Conservation (phyloP, 148 eudicot species). For the Tetragonia tetragonoides region DNA sequence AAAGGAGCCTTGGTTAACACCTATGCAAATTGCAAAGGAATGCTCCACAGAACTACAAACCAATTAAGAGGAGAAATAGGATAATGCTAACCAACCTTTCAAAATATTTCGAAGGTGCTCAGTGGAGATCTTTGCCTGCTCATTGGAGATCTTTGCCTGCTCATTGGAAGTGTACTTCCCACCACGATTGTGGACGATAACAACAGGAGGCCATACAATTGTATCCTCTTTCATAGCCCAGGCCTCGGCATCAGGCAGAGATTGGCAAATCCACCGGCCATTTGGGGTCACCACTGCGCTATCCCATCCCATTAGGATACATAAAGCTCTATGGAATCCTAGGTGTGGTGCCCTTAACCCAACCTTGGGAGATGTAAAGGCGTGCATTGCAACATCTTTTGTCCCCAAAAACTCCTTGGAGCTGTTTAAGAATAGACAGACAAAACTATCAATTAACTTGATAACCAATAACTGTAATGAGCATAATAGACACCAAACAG, state of each 20-base stretch:
- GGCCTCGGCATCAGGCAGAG: conserved; percentile 41
- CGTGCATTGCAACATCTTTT: conserved; percentile 51
- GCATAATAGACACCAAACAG: background rate
- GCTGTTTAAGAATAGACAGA: conserved; percentile 34
- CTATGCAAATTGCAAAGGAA: too few relatives aligned
- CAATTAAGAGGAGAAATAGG: background rate
- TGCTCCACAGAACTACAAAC: too few relatives aligned
- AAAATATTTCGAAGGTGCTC: conserved; percentile 34
- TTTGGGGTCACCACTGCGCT: conserved; percentile 24
- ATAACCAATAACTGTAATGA: background rate
- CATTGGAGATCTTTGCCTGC: conserved; percentile 32
- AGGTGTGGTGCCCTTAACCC: conserved; percentile 55
- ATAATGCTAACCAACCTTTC: conserved; percentile 32
- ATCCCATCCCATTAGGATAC: conserved; percentile 69
- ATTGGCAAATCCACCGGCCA: conserved; percentile 39
- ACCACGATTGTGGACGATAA: conserved; percentile 43
- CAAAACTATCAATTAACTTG: conserved; percentile 4
- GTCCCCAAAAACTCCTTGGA: conserved; percentile 46
- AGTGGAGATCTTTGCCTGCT: conserved; percentile 28
- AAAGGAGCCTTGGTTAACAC: too few relatives aligned
- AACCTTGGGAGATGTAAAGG: conserved; percentile 44
- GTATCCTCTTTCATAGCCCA: conserved; percentile 44
- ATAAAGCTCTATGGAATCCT: conserved; percentile 66
- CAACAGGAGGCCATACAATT: conserved; percentile 71
- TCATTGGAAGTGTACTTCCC: conserved; percentile 34